Evolutionary conservation across 345 rosid species (phyloP), one percentile per base, ranked within the genome.

Genomic region (Rhizophora mangle): DNA sequence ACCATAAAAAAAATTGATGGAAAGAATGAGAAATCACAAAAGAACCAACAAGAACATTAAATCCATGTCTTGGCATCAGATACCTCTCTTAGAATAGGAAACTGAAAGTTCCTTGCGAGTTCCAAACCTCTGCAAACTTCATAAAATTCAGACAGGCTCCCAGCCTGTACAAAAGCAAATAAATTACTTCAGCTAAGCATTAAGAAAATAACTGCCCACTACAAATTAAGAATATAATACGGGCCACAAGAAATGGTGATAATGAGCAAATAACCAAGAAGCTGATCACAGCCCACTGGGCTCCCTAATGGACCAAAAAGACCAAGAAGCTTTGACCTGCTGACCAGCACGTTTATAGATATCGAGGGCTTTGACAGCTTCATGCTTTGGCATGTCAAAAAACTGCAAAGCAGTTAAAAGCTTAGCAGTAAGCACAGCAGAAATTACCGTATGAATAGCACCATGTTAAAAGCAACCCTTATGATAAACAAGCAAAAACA

Each of bases 361-460:
- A 39, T 90, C 96, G 67, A 90, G 90, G 76, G 95, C 92, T 69
- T 65, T 87, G 64, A 90, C 64, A 58, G 98, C 98, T 83, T 92
- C 98, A 65, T 92, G 98, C 63, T 91, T 89, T 72, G 98, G 95
- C 98, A 92, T 92, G 84, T 90, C 98, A 86, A 92, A 92, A 79
- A 92, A 92, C 97, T 96, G 90, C 82, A 85, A 72, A 8, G 65
- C 76, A 47, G 75, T 16, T 22, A 68, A 49, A 53, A 13, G 22
- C 58, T 72, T 56, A 51, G 10, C 8, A 6, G 8, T 43, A 63
- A 63, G 60, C 3, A 70, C 43, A 43, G 26, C 24, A 60, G 30
- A 60, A 73, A 34, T 34, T 8, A 8, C 37, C 10, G 7, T 9
- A 68, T 34, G 10, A 7, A 26, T 77, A 72, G 29, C 47, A 71